A percentile compares a stretch with the other conserved stretches of the same genome.
phyloP scores from a whole-genome alignment of 345 rosid genomes.

The Dovyalis caffra region DNA sequence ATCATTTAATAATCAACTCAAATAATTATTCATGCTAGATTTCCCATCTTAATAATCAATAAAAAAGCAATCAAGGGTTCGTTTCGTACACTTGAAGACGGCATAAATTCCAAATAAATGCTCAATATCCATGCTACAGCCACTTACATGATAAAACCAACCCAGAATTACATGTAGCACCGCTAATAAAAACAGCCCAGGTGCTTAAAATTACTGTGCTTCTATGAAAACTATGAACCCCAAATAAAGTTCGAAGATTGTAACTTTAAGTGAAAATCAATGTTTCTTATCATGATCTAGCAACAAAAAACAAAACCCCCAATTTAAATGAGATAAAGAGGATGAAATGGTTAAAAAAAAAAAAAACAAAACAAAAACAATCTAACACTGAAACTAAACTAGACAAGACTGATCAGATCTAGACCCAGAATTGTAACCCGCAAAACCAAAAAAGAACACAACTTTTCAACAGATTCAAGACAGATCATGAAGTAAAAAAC shows the following conservation, averaged over 20 bases:
- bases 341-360: neutral
- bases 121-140: neutral
- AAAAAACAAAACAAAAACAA: neutral
- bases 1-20: neutral
- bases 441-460: neutral
- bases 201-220: neutral
- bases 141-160: neutral
- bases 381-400: neutral
- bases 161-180: neutral
- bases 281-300: neutral
- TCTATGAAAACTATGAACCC: neutral
- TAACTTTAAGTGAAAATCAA: neutral
- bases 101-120: constrained; percentile 1
- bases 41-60: neutral
- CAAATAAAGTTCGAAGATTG: neutral
- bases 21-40: neutral
- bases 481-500: constrained; percentile 1
- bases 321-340: neutral
- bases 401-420: constrained; percentile 19
- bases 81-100: neutral
- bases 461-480: neutral
- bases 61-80: neutral
- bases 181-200: neutral
- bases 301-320: neutral
- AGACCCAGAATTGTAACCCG: neutral